Evolutionary conservation across 2,329 filamentous ascomycete species (phyloP).

Genomic region (Hypoxylon sp.): DNA sequence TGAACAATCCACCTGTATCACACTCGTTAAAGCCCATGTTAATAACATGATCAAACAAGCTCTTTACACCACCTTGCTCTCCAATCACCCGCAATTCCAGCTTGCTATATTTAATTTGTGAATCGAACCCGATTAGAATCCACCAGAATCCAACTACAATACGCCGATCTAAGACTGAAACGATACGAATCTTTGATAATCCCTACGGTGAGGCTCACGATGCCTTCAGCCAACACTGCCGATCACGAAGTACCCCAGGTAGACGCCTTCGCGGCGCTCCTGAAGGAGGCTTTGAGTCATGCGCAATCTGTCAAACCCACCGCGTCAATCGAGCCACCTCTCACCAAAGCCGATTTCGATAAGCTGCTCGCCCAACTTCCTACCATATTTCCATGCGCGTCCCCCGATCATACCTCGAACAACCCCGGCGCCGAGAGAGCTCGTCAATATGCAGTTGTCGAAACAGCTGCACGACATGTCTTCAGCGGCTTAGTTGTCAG

Average conservation of each 20-base stretch:
- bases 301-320: slow-evolving; percentile 70
- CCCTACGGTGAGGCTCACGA: slow-evolving; percentile 36
- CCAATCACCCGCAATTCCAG: slow-evolving; percentile 6
- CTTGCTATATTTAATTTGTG: slow-evolving; percentile 7
- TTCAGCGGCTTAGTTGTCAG: slow-evolving; percentile 85
- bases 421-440: slow-evolving; percentile 56
- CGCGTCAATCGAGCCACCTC: slow-evolving; percentile 75
- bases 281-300: slow-evolving; percentile 68
- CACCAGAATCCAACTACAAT: slow-evolving; percentile 2
- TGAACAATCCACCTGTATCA: neutral
- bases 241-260: slow-evolving; percentile 66
- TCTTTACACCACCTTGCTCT: slow-evolving; percentile 20
- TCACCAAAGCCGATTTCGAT: slow-evolving; percentile 76
- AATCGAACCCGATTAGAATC: slow-evolving; percentile 9
- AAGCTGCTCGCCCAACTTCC: slow-evolving; percentile 61
- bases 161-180: slow-evolving; percentile 4
- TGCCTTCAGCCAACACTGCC: slow-evolving; percentile 62
- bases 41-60: slow-evolving; percentile 24
- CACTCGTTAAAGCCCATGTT: slow-evolving; percentile 1
- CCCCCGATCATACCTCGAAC: slow-evolving; percentile 45
- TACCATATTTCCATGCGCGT: slow-evolving; percentile 54
- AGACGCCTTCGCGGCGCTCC: slow-evolving; percentile 63
- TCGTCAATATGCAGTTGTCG: slow-evolving; percentile 77
- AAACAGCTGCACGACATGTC: slow-evolving; percentile 83
- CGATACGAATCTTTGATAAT: slow-evolving; percentile 3